Percentiles rank a stretch among this genome's conserved stretches.
phyloP scores from a whole-genome alignment of 345 rosid species.

The Euclidium syriacum region DNA sequence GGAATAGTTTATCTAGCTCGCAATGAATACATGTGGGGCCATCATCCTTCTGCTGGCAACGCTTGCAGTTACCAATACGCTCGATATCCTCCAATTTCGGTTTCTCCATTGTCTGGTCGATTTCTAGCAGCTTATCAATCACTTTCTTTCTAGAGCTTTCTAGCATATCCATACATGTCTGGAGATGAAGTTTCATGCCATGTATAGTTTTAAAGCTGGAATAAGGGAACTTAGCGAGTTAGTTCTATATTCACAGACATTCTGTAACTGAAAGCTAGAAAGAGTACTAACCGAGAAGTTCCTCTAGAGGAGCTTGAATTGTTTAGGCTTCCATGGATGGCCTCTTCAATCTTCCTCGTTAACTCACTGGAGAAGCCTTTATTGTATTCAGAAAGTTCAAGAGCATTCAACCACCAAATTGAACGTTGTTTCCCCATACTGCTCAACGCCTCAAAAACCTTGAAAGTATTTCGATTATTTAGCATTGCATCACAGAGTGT shows the following conservation, averaged over 20 bases:
- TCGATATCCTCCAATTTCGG: slow-evolving; percentile 77
- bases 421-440: slow-evolving; percentile 39
- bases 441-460: slow-evolving; percentile 57
- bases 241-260: slow-evolving; percentile 2
- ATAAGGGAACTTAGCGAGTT: slow-evolving; percentile 22
- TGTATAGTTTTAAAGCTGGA: slow-evolving; percentile 68
- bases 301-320: slow-evolving; percentile 50
- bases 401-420: slow-evolving; percentile 89
- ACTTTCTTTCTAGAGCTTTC: slow-evolving; percentile 61
- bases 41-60: slow-evolving; percentile 58
- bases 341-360: slow-evolving; percentile 80
- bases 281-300: slow-evolving; percentile 41
- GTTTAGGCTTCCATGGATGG: slow-evolving; percentile 55
- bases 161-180: slow-evolving; percentile 66
- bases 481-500: slow-evolving; percentile 5
- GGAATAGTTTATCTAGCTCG: slow-evolving; percentile 75
- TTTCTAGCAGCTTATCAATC: slow-evolving; percentile 60
- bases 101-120: slow-evolving; percentile 73
- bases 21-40: slow-evolving; percentile 84
- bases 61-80: slow-evolving; percentile 62
- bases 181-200: slow-evolving; percentile 78
- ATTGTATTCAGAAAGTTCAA: slow-evolving; percentile 57
- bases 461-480: slow-evolving; percentile 17
- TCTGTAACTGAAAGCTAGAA: background rate
- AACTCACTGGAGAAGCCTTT: slow-evolving; percentile 59